Conservation (phyloP, 2,329 filamentous ascomycete genomes). For the Huntiella moniliformis region DNA sequence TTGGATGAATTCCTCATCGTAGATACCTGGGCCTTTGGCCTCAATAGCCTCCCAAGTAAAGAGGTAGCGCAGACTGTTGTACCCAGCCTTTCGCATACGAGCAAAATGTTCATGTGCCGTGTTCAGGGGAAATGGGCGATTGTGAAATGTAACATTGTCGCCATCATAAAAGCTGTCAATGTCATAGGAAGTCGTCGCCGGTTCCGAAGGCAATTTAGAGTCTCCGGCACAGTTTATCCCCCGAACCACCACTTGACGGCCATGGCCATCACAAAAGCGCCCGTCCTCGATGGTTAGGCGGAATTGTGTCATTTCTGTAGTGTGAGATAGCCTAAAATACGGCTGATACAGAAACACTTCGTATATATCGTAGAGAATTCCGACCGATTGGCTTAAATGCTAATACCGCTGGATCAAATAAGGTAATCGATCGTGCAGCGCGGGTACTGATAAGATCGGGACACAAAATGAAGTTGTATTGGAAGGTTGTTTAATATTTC, state of each 20-base stretch:
- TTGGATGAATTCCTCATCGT: conserved; percentile 84
- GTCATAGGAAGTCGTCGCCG: conserved; percentile 65
- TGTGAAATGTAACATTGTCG: conserved; percentile 76
- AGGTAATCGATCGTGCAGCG: no score
- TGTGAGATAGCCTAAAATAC: no score
- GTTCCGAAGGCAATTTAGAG: conserved; percentile 69
- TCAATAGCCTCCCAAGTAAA: conserved; percentile 99
- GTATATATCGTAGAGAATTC: no score
- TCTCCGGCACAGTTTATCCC: conserved; percentile 91
- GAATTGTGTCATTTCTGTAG: conserved; percentile 41
- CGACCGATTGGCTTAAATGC: no score
- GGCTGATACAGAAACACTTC: no score
- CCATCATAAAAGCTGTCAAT: conserved; percentile 73
- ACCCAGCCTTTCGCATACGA: conserved; percentile 70
- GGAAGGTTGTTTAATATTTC: no score
- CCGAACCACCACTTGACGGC: conserved; percentile 71
- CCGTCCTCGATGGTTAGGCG: conserved; percentile 70
- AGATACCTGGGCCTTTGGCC: conserved; percentile 70
- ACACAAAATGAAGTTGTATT: no score
- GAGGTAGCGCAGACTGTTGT: conserved; percentile 89
- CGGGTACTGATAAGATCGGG: no score
- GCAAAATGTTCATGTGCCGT: conserved; percentile 78
- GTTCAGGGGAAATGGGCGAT: conserved; percentile 62
- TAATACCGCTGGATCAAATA: no score
- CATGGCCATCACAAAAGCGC: conserved; percentile 62